phyloP scores from a whole-genome alignment of 768 basidiomycete species.

The Scleroderma bovista region DNA sequence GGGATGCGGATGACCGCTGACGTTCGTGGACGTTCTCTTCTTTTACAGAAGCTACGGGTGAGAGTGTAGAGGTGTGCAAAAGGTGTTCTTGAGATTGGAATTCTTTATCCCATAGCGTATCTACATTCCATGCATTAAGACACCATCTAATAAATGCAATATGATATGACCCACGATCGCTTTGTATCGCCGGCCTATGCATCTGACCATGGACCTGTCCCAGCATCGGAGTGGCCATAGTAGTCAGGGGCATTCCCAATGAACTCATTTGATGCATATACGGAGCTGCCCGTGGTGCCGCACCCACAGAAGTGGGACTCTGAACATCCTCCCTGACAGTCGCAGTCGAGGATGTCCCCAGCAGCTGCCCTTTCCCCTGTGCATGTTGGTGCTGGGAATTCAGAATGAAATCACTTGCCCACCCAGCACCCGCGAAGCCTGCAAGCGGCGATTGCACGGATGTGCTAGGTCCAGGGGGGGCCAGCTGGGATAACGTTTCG shows the following conservation, averaged over 20 bases:
- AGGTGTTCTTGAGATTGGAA: slow-evolving; percentile 53
- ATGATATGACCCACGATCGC: slow-evolving; percentile 38
- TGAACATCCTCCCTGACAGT: not conserved
- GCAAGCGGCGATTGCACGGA: slow-evolving; percentile 14
- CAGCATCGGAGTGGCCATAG: slow-evolving; percentile 18
- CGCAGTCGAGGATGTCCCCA: not conserved
- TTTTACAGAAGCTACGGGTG: not conserved
- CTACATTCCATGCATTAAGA: slow-evolving; percentile 7
- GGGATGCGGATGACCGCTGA: slow-evolving; percentile 19
- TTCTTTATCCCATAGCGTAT: slow-evolving; percentile 53
- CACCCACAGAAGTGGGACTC: not conserved
- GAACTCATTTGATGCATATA: too few species aligned
- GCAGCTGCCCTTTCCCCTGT: slow-evolving; percentile 11
- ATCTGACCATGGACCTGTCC: not conserved
- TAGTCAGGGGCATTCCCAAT: too few species aligned
- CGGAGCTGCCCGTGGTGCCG: slow-evolving; percentile 34
- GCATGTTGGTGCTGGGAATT: not conserved
- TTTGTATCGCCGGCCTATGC: slow-evolving; percentile 19
- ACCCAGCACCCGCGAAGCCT: slow-evolving; percentile 30
- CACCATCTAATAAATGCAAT: not conserved
- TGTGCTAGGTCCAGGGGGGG: not conserved
- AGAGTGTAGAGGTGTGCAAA: slow-evolving; percentile 19
- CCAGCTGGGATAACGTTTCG: slow-evolving; percentile 31
- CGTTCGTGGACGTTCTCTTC: slow-evolving; percentile 7
- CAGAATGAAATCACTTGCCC: slow-evolving; percentile 58